Base-by-base conservation (phyloP, 2,329 filamentous ascomycete species). In the Emmonsiellopsis sp. region DNA sequence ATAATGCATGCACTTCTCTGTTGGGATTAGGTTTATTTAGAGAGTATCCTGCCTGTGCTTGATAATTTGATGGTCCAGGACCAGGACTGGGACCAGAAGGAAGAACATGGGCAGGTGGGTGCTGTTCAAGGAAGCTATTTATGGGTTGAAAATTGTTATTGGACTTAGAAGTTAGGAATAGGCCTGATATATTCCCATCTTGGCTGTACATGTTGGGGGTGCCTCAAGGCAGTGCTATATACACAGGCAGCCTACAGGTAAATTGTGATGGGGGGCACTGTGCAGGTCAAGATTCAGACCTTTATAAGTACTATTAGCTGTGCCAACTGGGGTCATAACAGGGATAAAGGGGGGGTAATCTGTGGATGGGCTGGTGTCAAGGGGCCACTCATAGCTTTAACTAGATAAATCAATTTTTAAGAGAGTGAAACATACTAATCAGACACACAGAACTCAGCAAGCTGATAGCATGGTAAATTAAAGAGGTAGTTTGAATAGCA, bases 41-140 rank as follows among this genome's bases (percentile, higher is more conserved):
- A 2, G 63, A 60, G 39, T 62, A 70, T 14, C 61, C 55, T 57
- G 68, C 62, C n/a, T 68, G 66, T 45, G 64, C 45, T 17, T 65
- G 63, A 55, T 65, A 70, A 11, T 70, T 68, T 3, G 63, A 61
- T 8, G 64, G 63, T 14, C 63, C 65, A 27, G 65, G 63, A 51
- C 66, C 64, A 31, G 67, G 63, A 6, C 62, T 42, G 42, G 50
- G 6, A 14, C 14, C 14, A 14, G 14, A 14, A 14, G 14, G 14
- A 14, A 14, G 14, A 14, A 14, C 14, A 14, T 45, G 47, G 1
- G 44, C 32, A 13, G 33, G 42, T 47, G 34, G 31, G 40, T 45
- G 51, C 36, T 45, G 36, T 33, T 69, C 66, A 47, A 68, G 65
- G 6, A 66, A 55, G 54, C 68, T 66, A 55, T 68, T 70, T 54